phyloP scores from a whole-genome alignment of 179 eudicot species.

The Beta lomatogona region DNA sequence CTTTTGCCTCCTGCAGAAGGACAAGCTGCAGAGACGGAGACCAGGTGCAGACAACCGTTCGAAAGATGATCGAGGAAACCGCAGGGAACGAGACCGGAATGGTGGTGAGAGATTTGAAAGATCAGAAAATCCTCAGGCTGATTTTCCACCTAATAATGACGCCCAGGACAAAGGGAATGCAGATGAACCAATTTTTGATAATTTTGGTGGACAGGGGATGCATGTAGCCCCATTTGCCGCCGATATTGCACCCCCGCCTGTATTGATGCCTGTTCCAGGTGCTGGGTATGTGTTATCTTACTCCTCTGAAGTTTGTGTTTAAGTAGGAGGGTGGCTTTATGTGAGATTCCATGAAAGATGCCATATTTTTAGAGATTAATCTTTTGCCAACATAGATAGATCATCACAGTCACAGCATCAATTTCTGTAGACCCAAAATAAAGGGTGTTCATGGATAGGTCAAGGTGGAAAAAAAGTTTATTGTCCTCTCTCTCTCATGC shows the following conservation, averaged over 20 bases:
- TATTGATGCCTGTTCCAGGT: constrained; percentile 98
- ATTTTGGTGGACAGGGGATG: constrained; percentile 79
- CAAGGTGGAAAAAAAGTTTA: not conserved
- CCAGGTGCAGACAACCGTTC: constrained; percentile 62
- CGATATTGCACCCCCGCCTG: constrained; percentile 88
- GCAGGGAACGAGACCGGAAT: constrained; percentile 77
- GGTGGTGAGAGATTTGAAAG: constrained; percentile 71
- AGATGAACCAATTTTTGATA: constrained; percentile 80
- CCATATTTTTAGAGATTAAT: not conserved
- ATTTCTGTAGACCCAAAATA: not conserved
- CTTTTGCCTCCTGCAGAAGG: constrained; percentile 55
- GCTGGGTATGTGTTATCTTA: constrained; percentile 68
- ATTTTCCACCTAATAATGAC: constrained; percentile 58
- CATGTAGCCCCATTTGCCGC: constrained; percentile 65
- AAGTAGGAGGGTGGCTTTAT: not conserved
- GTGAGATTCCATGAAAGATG: not conserved
- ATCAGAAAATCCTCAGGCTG: constrained; percentile 65
- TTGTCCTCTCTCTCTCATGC: not conserved
- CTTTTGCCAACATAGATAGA: not conserved
- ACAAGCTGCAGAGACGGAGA: constrained; percentile 70
- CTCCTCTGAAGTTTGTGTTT: not conserved
- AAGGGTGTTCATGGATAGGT: not conserved
- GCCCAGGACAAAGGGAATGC: constrained; percentile 57
- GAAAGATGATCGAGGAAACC: constrained; percentile 77
- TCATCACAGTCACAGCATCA: not conserved